Evolutionary conservation across 495 filamentous ascomycete genomes (phyloP).

Genomic region (Neurospora sp.): DNA sequence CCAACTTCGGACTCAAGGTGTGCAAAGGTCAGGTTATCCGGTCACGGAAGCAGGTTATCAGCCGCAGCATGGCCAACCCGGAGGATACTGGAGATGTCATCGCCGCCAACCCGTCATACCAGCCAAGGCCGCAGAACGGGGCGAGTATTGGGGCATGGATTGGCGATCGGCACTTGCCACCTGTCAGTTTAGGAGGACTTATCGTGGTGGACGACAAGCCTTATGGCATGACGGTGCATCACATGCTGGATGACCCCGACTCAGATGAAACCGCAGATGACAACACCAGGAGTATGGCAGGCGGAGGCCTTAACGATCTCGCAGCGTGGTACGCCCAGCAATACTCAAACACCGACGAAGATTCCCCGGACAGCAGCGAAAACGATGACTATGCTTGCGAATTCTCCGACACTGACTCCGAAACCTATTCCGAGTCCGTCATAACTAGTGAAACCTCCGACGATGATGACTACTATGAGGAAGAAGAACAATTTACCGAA

Average conservation of each 20-base stretch:
- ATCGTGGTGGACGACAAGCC: conserved; percentile 72
- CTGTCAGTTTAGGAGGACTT: conserved; percentile 82
- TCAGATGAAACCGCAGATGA: conserved; percentile 36
- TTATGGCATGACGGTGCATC: conserved; percentile 91
- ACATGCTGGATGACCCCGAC: conserved; percentile 81
- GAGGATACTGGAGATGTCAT: conserved; percentile 21
- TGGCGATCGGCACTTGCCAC: conserved; percentile 71
- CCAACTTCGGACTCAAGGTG: conserved; percentile 47
- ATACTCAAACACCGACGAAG: conserved; percentile 20
- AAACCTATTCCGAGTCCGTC: conserved; percentile 33
- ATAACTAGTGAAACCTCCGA: conserved; percentile 35
- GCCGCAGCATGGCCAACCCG: conserved; percentile 26
- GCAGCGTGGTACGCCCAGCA: conserved; percentile 24
- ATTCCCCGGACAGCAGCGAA: conserved; percentile 26
- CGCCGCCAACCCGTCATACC: conserved; percentile 53
- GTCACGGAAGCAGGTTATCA: conserved; percentile 41
- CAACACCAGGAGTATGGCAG: conserved; percentile 16
- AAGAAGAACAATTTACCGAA: conserved; percentile 39
- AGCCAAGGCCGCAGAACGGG: conserved; percentile 68
- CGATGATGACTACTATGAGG: conserved; percentile 26
- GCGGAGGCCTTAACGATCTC: conserved; percentile 12
- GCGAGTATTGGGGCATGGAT: conserved; percentile 89
- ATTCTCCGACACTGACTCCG: conserved; percentile 49
- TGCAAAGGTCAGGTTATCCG: conserved; percentile 58
- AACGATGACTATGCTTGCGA: conserved; percentile 33